Evolutionary conservation across 805 yeast species (phyloP).

Genomic region (Myxozyma sirexii): DNA sequence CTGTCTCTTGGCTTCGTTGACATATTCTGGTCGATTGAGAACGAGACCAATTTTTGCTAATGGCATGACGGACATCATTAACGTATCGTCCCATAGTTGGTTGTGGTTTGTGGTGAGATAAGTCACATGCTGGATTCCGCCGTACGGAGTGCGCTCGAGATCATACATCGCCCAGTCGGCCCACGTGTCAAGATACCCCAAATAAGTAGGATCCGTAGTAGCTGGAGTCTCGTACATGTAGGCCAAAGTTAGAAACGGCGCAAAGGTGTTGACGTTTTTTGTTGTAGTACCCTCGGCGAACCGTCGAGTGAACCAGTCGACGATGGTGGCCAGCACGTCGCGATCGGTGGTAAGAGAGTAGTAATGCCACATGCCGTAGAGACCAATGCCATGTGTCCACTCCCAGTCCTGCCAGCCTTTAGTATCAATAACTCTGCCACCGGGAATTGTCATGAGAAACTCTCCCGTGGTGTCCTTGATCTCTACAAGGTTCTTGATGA

Average conservation of each 20-base stretch:
- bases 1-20: constrained; percentile 45
- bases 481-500: constrained; percentile 53
- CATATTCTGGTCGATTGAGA: constrained; percentile 40
- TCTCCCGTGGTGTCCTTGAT: constrained; percentile 43
- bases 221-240: constrained; percentile 40
- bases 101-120: constrained; percentile 41
- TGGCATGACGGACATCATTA: constrained; percentile 48
- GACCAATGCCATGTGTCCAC: constrained; percentile 48
- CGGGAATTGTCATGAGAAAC: constrained; percentile 40
- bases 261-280: constrained; percentile 46
- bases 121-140: constrained; percentile 46
- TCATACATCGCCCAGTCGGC: constrained; percentile 45
- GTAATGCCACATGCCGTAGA: constrained; percentile 47
- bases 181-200: constrained; percentile 43
- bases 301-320: constrained; percentile 42
- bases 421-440: constrained; percentile 45
- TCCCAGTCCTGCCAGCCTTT: constrained; percentile 50
- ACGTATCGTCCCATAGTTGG: constrained; percentile 39
- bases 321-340: constrained; percentile 37
- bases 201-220: constrained; percentile 36
- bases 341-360: constrained; percentile 40
- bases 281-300: constrained; percentile 43
- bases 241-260: constrained; percentile 44
- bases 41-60: constrained; percentile 43
- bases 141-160: constrained; percentile 42